Evolutionary conservation across 1,284 basidiomycete species (phyloP).

Genomic region (Cutaneotrichosporon cyanovorans): DNA sequence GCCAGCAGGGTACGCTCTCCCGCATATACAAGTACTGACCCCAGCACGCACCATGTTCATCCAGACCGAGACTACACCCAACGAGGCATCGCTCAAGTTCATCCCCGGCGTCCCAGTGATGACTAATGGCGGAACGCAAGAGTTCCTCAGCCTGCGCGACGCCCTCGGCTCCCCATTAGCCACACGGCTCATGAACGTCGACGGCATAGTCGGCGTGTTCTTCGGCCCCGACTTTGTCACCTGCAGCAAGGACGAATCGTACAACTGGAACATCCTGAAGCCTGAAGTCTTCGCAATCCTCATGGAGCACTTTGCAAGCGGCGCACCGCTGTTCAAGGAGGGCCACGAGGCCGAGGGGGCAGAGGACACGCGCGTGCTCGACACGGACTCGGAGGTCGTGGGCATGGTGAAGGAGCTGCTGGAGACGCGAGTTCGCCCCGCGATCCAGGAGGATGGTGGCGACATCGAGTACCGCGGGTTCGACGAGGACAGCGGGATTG

Average conservation of each 20-base stretch:
- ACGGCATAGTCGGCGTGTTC: constrained; percentile 82
- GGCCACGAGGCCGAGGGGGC: constrained; percentile 68
- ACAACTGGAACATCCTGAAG: constrained; percentile 82
- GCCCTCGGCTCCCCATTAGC: constrained; percentile 84
- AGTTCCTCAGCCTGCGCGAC: constrained; percentile 83
- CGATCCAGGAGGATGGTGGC: constrained; percentile 67
- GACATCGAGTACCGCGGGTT: constrained; percentile 53
- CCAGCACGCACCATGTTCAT: constrained; percentile 88
- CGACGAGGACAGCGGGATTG: constrained; percentile 50
- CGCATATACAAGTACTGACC: neutral
- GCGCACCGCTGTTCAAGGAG: constrained; percentile 69
- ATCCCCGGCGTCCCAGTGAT: constrained; percentile 88
- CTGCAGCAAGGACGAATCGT: constrained; percentile 82
- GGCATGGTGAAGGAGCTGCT: constrained; percentile 98
- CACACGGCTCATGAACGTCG: constrained; percentile 83
- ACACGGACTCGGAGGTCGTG: constrained; percentile 93
- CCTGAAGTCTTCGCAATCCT: constrained; percentile 97
- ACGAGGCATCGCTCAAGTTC: constrained; percentile 96
- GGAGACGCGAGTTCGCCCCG: constrained; percentile 88
- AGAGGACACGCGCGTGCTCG: constrained; percentile 90
- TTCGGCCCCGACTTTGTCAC: constrained; percentile 98
- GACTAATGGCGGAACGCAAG: constrained; percentile 71
- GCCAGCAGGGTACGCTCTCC: constrained; percentile 19
- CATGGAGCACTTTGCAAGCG: constrained; percentile 96
- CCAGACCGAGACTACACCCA: constrained; percentile 93